Base-by-base conservation (phyloP, 495 filamentous ascomycete genomes). In the Penicillium coffeae region DNA sequence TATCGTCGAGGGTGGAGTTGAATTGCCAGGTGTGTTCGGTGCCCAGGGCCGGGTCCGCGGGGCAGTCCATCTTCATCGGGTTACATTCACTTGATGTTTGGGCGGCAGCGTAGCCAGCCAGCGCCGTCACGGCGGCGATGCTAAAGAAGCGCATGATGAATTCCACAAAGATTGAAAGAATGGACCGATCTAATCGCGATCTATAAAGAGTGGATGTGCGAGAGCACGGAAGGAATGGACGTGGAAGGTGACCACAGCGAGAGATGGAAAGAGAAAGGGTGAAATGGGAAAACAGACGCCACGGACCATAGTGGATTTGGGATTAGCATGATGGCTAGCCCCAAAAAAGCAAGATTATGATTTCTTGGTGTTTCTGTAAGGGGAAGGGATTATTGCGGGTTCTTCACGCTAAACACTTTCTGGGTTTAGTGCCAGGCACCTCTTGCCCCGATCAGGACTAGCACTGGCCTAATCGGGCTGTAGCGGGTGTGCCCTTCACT, bases 41-140 rank as follows among this genome's bases (percentile, higher is more conserved):
- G 48, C 81, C 78, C n/a, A 94, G 71, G 36, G 85, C 88, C 2
- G 81, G 74, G 62, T 90, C 75, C 10, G 81, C 54, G 2, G 86
- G 80, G 59, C 88, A 92, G 2, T 74, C 72, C 42, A 68, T 66
- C 46, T 89, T 77, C 45, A 72, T 33, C 75, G 88, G 66, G 55
- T 88, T 76, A 74, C 89, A 94, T 19, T 68, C 57, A 10, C 86
- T 87, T 38, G 54, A 80, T 22, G 68, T 70, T 44, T 73, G 70
- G 12, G 70, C 70, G 21, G 48, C 41, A 33, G 64, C 66, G 36
- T 55, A 56, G 42, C 47, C 42, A 41, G 64, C 50, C 40, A 64
- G 46, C 47, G 62, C 58, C 41, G 57, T 48, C 43, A 65, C 36
- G 12, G 65, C 47, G 52, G 58, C 59, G 35, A 65, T 39, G 13